Conservation (phyloP, 805 yeast genomes). For the Hanseniaspora mollemarum region DNA sequence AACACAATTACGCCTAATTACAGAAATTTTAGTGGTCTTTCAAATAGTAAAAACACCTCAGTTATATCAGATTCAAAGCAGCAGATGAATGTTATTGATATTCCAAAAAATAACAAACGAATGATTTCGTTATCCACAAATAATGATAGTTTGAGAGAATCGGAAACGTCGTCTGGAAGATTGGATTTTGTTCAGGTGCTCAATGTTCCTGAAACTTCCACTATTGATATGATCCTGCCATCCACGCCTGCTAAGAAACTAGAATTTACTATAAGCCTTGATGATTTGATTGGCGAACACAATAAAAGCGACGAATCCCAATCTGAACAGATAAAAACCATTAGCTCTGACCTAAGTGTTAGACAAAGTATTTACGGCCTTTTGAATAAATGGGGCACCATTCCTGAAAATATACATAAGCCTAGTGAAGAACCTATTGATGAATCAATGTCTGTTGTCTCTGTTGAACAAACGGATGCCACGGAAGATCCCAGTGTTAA, state of each 20-base stretch:
- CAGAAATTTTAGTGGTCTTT: slow-evolving; percentile 5
- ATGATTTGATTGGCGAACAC: slow-evolving; percentile 19
- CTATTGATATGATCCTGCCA: slow-evolving; percentile 40
- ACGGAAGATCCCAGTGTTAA: not conserved
- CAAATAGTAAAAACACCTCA: not conserved
- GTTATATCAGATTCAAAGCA: slow-evolving; percentile 19
- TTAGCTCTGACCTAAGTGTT: not conserved
- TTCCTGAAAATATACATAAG: slow-evolving; percentile 13
- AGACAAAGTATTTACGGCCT: slow-evolving; percentile 14
- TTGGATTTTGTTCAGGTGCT: slow-evolving; percentile 22
- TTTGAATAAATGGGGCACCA: slow-evolving; percentile 14
- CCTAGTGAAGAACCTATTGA: slow-evolving; percentile 22
- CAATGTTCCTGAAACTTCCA: slow-evolving; percentile 39
- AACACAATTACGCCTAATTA: not conserved
- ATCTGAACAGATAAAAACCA: not conserved
- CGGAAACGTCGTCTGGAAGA: slow-evolving; percentile 19
- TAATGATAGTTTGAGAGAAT: slow-evolving; percentile 3
- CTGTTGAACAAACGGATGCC: not conserved
- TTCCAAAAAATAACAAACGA: slow-evolving; percentile 13
- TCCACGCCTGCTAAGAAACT: slow-evolving; percentile 59
- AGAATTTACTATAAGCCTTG: slow-evolving; percentile 30
- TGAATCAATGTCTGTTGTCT: slow-evolving; percentile 19
- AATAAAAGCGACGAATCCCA: not conserved
- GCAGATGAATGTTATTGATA: slow-evolving; percentile 25
- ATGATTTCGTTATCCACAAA: slow-evolving; percentile 20